Percentiles rank a stretch among this genome's conserved stretches.
Conservation (phyloP, 495 filamentous ascomycete species). For the Hypomontagnella monticulosa region DNA sequence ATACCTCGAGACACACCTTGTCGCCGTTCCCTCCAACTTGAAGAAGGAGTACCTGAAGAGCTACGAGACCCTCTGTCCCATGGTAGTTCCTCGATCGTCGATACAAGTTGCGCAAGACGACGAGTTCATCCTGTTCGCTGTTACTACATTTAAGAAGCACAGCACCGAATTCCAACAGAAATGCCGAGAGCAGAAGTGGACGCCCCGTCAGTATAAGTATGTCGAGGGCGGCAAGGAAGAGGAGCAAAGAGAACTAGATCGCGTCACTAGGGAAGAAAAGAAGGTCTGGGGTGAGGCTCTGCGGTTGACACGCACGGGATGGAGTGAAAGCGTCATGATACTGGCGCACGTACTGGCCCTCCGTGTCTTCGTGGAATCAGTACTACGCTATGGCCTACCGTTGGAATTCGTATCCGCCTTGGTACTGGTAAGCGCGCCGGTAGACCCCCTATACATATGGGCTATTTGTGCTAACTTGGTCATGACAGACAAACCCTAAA, state of each 20-base stretch:
- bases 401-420: constrained; percentile 86
- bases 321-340: constrained; percentile 93
- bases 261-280: constrained; percentile 79
- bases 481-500: constrained; percentile 80
- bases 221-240: constrained; percentile 87
- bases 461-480: constrained; percentile 30
- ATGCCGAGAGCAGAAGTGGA: constrained; percentile 90
- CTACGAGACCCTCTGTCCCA: constrained; percentile 85
- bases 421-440: constrained; percentile 71
- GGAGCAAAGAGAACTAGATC: constrained; percentile 84
- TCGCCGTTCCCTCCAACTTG: constrained; percentile 81
- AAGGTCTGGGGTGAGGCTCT: constrained; percentile 94
- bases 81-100: constrained; percentile 89
- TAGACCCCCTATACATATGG: background rate
- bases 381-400: constrained; percentile 91
- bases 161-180: constrained; percentile 86
- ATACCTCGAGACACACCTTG: constrained; percentile 93
- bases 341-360: constrained; percentile 92
- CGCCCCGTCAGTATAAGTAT: constrained; percentile 92
- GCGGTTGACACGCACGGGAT: constrained; percentile 82
- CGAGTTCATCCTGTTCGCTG: constrained; percentile 87
- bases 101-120: constrained; percentile 79
- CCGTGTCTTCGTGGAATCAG: constrained; percentile 96
- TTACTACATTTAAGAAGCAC: constrained; percentile 93
- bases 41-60: constrained; percentile 86